These are phyloP conservation scores for Annulohypoxylon nitens DNA, from an alignment of 495 filamentous ascomycete genomes.

Conservation along the genomic window DNA sequence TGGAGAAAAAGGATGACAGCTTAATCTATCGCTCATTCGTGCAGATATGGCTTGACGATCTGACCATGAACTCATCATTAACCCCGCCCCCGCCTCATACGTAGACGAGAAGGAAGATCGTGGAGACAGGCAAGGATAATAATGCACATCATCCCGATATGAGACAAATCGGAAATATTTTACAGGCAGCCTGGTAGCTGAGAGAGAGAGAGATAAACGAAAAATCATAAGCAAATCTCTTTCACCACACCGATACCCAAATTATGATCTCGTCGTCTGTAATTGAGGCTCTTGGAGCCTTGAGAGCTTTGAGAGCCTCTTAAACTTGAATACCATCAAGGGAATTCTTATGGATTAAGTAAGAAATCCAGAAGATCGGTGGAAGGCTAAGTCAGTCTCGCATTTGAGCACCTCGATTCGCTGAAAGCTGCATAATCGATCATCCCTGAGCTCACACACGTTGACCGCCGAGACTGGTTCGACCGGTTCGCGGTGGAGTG, in stretches of 20 bases:
- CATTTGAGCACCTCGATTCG: constrained; percentile 39
- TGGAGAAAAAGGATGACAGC: constrained; percentile 25
- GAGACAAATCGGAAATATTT: constrained; percentile 43
- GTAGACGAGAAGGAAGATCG: constrained; percentile 42
- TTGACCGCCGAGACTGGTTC: constrained; percentile 50
- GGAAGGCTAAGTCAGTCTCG: constrained; percentile 20
- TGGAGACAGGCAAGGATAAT: constrained; percentile 44
- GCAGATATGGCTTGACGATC: constrained; percentile 45
- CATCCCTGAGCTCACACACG: constrained; percentile 49
- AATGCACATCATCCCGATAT: constrained; percentile 50
- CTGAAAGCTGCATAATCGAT: constrained; percentile 42
- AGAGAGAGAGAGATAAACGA: background rate
- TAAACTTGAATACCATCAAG: constrained; percentile 16
- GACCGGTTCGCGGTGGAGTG: constrained; percentile 34
- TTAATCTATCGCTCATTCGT: constrained; percentile 41
- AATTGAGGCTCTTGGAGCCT: constrained; percentile 15
- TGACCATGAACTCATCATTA: constrained; percentile 48
- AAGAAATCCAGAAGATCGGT: constrained; percentile 19
- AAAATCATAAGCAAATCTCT: constrained; percentile 15
- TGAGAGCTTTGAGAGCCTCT: constrained; percentile 20
- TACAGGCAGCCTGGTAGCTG: constrained; percentile 10
- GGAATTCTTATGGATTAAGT: constrained; percentile 19
- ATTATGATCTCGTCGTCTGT: background rate
- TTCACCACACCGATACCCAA: constrained; percentile 7
- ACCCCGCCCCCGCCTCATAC: constrained; percentile 48